Percentiles rank a stretch among this genome's conserved stretches.
Conservation (phyloP, 768 basidiomycete species). For the Harrya chromipes region DNA sequence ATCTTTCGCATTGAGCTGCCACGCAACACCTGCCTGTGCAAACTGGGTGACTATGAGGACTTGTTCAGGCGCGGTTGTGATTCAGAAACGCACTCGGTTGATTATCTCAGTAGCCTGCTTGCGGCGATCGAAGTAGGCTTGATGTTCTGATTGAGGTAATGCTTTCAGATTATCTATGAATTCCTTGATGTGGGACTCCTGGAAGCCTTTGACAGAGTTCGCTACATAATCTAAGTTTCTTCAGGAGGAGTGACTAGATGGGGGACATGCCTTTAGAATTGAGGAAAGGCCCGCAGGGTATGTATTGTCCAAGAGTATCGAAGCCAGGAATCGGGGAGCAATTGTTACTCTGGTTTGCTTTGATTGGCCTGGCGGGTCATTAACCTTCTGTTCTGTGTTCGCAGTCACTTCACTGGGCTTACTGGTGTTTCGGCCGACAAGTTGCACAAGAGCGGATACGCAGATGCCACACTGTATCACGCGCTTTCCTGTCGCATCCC, state of each 20-base stretch:
- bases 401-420: constrained; percentile 1
- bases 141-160: constrained; percentile 14
- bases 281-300: constrained; percentile 27
- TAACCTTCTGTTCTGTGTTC: neutral
- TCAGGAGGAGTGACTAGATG: neutral
- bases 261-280: constrained; percentile 18
- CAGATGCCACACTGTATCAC: constrained; percentile 32
- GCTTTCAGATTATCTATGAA: constrained; percentile 14
- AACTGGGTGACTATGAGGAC: constrained; percentile 23
- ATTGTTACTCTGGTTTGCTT: constrained; percentile 8
- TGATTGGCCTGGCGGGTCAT: constrained; percentile 17
- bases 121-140: constrained; percentile 18
- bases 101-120: constrained; percentile 7
- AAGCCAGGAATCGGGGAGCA: constrained; percentile 5
- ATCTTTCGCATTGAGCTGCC: constrained; percentile 21
- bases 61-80: neutral
- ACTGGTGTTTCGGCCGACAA: constrained; percentile 27
- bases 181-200: constrained; percentile 13
- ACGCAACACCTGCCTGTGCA: constrained; percentile 22
- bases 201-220: constrained; percentile 21
- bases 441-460: constrained; percentile 31
- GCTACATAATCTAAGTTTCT: constrained; percentile 14
- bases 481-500: constrained; percentile 25
- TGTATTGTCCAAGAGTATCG: constrained; percentile 17
- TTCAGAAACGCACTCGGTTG: constrained; percentile 10